Percentiles rank a stretch among this genome's conserved stretches.
Evolutionary conservation across 192 early-diverging fungal genomes (phyloP).

Genomic region (Umbelopsis ramanniana): DNA sequence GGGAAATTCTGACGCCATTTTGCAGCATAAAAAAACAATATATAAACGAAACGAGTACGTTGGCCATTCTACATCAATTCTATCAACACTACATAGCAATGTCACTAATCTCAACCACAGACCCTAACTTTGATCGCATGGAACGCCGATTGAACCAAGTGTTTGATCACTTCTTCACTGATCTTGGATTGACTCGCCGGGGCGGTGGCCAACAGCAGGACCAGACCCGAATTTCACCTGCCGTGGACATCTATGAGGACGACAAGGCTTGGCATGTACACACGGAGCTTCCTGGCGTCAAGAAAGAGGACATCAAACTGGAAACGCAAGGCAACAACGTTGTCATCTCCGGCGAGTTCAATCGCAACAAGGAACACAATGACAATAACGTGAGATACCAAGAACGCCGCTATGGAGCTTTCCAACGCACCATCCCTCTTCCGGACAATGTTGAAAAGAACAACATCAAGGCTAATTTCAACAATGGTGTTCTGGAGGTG

Average conservation of each 20-base stretch:
- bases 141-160: slow-evolving; percentile 34
- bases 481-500: slow-evolving; percentile 60
- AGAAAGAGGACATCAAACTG: slow-evolving; percentile 59
- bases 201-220: neutral
- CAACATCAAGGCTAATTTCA: slow-evolving; percentile 53
- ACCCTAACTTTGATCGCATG: slow-evolving; percentile 33
- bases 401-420: slow-evolving; percentile 59
- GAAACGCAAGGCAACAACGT: slow-evolving; percentile 50
- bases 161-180: slow-evolving; percentile 33
- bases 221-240: slow-evolving; percentile 5
- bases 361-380: slow-evolving; percentile 28
- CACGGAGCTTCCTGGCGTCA: slow-evolving; percentile 61
- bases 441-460: slow-evolving; percentile 50
- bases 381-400: slow-evolving; percentile 47
- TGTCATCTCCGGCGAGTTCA: slow-evolving; percentile 49
- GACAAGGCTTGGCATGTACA: slow-evolving; percentile 49
- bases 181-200: slow-evolving; percentile 21
- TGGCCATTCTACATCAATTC: neutral
- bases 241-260: slow-evolving; percentile 53
- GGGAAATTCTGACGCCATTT: too few relatives aligned
- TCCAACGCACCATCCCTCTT: slow-evolving; percentile 50
- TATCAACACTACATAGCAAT: neutral
- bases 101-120: neutral
- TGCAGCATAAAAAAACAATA: neutral
- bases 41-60: neutral